Evolutionary conservation across 75 land plant genomes (phyloP).

Genomic region (Ceratopteris richardii): DNA sequence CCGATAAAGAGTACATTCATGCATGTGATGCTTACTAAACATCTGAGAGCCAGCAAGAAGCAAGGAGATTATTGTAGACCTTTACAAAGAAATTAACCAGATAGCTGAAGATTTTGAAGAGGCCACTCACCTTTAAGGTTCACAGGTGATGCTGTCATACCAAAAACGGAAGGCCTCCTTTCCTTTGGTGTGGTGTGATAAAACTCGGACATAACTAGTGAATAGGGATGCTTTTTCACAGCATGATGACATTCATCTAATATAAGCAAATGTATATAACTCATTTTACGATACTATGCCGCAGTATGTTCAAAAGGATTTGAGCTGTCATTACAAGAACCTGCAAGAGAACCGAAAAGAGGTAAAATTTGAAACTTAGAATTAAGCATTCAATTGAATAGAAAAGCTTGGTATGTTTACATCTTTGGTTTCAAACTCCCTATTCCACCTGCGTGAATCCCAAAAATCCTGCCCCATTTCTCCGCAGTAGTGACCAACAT

Average conservation of each 20-base stretch:
- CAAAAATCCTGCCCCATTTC: constrained; percentile 99
- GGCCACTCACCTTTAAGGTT: constrained; percentile 73
- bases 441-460: constrained; percentile 97
- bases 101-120: not conserved
- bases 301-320: constrained; percentile 88
- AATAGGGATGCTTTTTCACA: constrained; percentile 99
- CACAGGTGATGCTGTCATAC: constrained; percentile 99
- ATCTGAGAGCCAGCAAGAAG: not conserved
- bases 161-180: constrained; percentile 94
- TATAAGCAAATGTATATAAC: constrained; percentile 80
- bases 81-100: too few relatives aligned
- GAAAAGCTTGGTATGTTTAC: too few relatives aligned
- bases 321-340: constrained; percentile 99
- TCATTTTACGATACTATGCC: constrained; percentile 97
- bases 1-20: too few relatives aligned
- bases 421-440: constrained; percentile 94
- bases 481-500: constrained; percentile 97
- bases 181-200: constrained; percentile 90
- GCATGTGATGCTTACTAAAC: not conserved
- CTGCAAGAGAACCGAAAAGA: constrained; percentile 43
- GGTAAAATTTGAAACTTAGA: too few relatives aligned
- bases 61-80: not conserved
- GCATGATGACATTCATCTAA: constrained; percentile 99
- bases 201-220: constrained; percentile 97
- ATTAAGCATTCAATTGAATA: too few relatives aligned